These are phyloP conservation scores for Pythium periplocum DNA, from an alignment of 352 stramenopile genomes.

Conservation along the genomic window DNA sequence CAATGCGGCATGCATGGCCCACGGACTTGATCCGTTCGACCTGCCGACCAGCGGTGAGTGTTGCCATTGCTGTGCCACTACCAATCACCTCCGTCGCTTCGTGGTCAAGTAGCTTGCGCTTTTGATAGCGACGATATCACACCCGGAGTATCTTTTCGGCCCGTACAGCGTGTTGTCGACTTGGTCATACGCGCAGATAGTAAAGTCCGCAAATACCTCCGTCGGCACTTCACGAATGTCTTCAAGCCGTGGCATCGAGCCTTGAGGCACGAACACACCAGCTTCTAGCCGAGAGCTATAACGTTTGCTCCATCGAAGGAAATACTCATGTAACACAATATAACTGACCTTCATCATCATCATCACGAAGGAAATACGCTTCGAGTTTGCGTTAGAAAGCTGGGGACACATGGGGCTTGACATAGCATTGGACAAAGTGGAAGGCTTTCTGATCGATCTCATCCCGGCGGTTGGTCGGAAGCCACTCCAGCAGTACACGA, in stretches of 20 bases:
- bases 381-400: not conserved
- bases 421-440: constrained; percentile 2
- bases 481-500: constrained; percentile 4
- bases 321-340: not conserved
- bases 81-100: constrained; percentile 3
- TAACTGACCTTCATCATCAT: too few species aligned
- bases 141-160: constrained; percentile 1
- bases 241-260: not conserved
- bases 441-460: constrained; percentile 2
- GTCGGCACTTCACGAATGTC: not conserved
- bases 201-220: constrained; percentile 4
- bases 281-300: not conserved
- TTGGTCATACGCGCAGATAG: constrained; percentile 5
- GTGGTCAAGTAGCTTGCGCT: not conserved
- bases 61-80: constrained; percentile 2
- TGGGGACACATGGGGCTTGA: not conserved
- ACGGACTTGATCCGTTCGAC: constrained; percentile 1
- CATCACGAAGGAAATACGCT: too few species aligned
- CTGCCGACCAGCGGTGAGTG: not conserved
- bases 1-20: not conserved
- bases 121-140: not conserved
- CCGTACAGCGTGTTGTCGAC: constrained; percentile 1
- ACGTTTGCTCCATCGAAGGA: constrained; percentile 1
- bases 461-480: not conserved
- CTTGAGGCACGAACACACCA: not conserved